These are phyloP conservation scores for Trichomonascus vanleenenianus DNA, from an alignment of 805 yeast species.

Conservation along the genomic window DNA sequence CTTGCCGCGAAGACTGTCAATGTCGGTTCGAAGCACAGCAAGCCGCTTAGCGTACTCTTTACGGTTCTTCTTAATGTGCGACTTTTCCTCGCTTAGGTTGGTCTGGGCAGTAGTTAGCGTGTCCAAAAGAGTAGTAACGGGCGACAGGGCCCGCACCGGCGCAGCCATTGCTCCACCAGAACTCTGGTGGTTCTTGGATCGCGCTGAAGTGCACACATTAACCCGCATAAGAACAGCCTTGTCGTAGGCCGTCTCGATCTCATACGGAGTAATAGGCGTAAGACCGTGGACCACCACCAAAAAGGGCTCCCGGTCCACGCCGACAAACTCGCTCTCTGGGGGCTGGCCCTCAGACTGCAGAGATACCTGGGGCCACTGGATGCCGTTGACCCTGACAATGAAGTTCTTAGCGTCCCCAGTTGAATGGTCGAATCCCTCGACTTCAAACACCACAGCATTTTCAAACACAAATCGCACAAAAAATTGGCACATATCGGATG, in stretches of 20 bases:
- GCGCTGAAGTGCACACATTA: slow-evolving; percentile 1
- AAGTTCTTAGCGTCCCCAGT: slow-evolving; percentile 31
- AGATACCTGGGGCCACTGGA: slow-evolving; percentile 60
- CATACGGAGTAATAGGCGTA: slow-evolving; percentile 58
- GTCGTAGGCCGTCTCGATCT: slow-evolving; percentile 32
- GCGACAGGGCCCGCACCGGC: slow-evolving; percentile 38
- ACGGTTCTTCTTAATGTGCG: slow-evolving; percentile 48
- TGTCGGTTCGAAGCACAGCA: slow-evolving; percentile 45
- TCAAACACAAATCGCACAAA: slow-evolving; percentile 26
- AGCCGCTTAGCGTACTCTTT: slow-evolving; percentile 52
- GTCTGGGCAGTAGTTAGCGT: slow-evolving; percentile 58
- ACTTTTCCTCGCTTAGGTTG: slow-evolving; percentile 48
- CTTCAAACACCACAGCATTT: slow-evolving; percentile 27
- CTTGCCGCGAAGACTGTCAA: slow-evolving; percentile 43
- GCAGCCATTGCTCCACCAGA: slow-evolving; percentile 8
- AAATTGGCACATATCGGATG: slow-evolving; percentile 4
- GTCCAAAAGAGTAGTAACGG: slow-evolving; percentile 56
- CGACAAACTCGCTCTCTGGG: neutral
- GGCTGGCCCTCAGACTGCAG: slow-evolving; percentile 24
- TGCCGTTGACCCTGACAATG: slow-evolving; percentile 46
- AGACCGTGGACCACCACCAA: slow-evolving; percentile 56
- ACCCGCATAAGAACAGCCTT: neutral
- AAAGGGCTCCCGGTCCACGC: slow-evolving; percentile 35
- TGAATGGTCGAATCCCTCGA: slow-evolving; percentile 18
- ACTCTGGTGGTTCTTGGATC: neutral